Conservation (phyloP, 2,329 filamentous ascomycete species). For the Paecilomyces dactylethromorphus region DNA sequence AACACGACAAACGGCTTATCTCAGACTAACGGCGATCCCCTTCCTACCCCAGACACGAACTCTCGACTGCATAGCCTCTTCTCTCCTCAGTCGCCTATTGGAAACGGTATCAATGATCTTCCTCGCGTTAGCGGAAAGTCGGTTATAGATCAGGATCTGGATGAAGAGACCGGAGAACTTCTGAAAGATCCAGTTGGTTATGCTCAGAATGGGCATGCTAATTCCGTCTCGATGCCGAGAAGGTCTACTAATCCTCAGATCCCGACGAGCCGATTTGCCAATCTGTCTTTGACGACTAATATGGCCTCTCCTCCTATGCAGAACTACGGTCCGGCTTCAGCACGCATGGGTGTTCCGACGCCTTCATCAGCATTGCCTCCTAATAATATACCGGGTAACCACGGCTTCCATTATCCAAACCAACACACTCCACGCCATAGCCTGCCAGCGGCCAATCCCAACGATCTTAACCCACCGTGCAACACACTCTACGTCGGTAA, state of each 20-base stretch:
- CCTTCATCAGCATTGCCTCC: slow-evolving; percentile 54
- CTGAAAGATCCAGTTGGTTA: slow-evolving; percentile 59
- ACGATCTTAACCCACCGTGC: slow-evolving; percentile 94
- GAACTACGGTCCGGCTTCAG: slow-evolving; percentile 43
- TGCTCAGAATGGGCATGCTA: slow-evolving; percentile 60
- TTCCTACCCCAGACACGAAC: slow-evolving; percentile 45
- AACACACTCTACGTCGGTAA: slow-evolving; percentile 99
- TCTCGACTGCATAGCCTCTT: slow-evolving; percentile 51
- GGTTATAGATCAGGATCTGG: slow-evolving; percentile 57
- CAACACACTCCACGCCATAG: slow-evolving; percentile 57
- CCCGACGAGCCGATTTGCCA: slow-evolving; percentile 61
- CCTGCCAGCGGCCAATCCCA: slow-evolving; percentile 83
- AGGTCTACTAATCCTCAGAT: slow-evolving; percentile 67
- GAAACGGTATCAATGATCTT: slow-evolving; percentile 47
- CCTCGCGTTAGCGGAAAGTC: slow-evolving; percentile 53
- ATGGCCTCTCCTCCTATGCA: slow-evolving; percentile 52
- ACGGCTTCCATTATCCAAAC: slow-evolving; percentile 50
- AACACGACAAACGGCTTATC: slow-evolving; percentile 42
- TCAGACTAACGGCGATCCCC: slow-evolving; percentile 45
- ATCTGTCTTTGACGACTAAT: slow-evolving; percentile 66
- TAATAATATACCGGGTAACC: slow-evolving; percentile 42
- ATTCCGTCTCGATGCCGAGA: slow-evolving; percentile 41
- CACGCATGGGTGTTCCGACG: slow-evolving; percentile 43
- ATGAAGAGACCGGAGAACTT: slow-evolving; percentile 57
- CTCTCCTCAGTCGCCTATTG: slow-evolving; percentile 55